Conservation (phyloP, 2,329 filamentous ascomycete species). For the Clonostachys rhizophaga region DNA sequence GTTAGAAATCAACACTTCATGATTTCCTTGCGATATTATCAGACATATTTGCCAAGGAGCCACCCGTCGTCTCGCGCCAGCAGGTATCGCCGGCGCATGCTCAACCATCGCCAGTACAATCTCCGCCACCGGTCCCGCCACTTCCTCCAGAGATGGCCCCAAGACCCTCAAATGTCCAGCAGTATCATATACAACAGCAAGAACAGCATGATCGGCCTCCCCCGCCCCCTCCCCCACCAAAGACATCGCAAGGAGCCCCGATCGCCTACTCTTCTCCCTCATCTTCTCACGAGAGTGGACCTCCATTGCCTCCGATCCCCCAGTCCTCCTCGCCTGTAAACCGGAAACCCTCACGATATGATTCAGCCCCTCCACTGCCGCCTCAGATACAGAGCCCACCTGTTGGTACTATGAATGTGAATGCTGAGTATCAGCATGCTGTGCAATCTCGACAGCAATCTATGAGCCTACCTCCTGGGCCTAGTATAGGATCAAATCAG, state of each 20-base stretch:
- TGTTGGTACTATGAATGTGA: not conserved
- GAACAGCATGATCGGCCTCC: conserved; percentile 34
- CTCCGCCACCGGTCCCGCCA: conserved; percentile 67
- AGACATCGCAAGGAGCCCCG: conserved; percentile 27
- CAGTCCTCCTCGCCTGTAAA: conserved; percentile 10
- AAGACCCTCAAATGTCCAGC: too few species aligned
- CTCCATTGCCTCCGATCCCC: conserved; percentile 21
- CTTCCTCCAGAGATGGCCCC: conserved; percentile 58
- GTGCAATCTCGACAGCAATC: conserved; percentile 7
- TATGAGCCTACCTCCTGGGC: conserved; percentile 8
- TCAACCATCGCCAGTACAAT: conserved; percentile 19
- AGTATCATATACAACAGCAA: conserved; percentile 15
- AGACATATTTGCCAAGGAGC: conserved; percentile 90
- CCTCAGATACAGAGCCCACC: conserved; percentile 7
- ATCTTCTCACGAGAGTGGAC: conserved; percentile 10
- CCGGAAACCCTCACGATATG: conserved; percentile 32
- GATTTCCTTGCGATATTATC: conserved; percentile 80
- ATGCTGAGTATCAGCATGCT: not conserved
- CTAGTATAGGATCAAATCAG: conserved; percentile 12
- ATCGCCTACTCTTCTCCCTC: not conserved
- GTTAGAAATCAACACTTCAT: conserved; percentile 72
- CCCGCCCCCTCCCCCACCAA: conserved; percentile 52
- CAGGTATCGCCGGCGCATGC: conserved; percentile 35
- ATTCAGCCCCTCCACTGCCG: conserved; percentile 41
- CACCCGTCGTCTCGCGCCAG: conserved; percentile 77